A percentile compares a stretch with the other conserved stretches of the same genome.
These are phyloP conservation scores for Apiotrichum porosum DNA, from an alignment of 1,284 basidiomycete genomes.

Conservation along the genomic window DNA sequence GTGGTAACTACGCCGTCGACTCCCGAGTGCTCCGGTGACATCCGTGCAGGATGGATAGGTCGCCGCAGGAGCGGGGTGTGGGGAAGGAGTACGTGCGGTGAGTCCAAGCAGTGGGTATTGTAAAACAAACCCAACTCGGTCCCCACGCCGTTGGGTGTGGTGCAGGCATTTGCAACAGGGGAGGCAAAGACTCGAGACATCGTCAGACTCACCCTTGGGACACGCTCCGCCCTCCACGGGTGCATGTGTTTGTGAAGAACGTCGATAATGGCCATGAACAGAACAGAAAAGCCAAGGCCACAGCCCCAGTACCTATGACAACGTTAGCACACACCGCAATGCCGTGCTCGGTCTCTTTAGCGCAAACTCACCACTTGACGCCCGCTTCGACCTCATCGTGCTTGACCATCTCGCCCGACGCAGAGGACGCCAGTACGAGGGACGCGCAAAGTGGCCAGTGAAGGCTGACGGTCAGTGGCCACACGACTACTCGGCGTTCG, in stretches of 20 bases:
- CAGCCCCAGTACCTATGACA: conserved; percentile 43
- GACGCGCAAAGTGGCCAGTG: conserved; percentile 47
- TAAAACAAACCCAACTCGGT: no score
- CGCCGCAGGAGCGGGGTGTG: no score
- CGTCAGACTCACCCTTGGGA: conserved; percentile 28
- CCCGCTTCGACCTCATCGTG: background rate
- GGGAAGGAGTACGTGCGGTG: no score
- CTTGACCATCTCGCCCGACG: conserved; percentile 31
- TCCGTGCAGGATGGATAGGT: no score
- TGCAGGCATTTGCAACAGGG: no score
- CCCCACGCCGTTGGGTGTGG: no score
- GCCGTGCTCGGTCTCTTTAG: no score
- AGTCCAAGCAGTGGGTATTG: no score
- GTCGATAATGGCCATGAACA: conserved; percentile 44
- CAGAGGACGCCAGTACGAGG: conserved; percentile 46
- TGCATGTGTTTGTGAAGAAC: conserved; percentile 36
- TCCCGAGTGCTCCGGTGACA: no score
- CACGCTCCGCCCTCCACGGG: conserved; percentile 10
- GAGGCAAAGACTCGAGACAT: no score
- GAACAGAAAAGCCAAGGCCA: conserved; percentile 42
- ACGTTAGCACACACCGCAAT: no score
- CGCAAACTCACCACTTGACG: conserved; percentile 3
- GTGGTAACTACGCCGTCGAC: no score
- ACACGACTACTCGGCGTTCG: background rate
- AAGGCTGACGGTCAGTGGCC: conserved; percentile 17